A percentile compares a stretch with the other conserved stretches of the same genome.
These are phyloP conservation scores for Aspergillus tanneri DNA, from an alignment of 2,329 filamentous ascomycete species.

Conservation along the genomic window DNA sequence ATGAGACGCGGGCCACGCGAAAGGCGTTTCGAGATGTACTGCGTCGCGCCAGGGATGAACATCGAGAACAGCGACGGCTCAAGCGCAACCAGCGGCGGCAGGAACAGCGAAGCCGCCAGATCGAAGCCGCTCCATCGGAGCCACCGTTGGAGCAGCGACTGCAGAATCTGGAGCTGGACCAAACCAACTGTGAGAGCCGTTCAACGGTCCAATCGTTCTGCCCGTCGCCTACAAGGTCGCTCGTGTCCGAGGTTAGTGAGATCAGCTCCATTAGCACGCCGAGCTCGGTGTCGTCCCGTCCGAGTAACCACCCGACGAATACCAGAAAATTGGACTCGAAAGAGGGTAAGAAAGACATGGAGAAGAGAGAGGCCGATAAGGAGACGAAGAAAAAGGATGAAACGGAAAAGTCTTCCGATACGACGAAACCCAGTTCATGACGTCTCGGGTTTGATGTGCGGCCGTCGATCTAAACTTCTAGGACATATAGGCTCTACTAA, in stretches of 20 bases:
- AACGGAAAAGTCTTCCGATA: slow-evolving; percentile 1
- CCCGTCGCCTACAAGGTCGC: slow-evolving; percentile 12
- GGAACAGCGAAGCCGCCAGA: slow-evolving; percentile 15
- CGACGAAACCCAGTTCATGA: not conserved
- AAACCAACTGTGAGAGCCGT: slow-evolving; percentile 13
- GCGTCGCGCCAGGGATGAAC: slow-evolving; percentile 37
- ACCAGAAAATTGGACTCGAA: not conserved
- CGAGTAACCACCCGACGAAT: not conserved
- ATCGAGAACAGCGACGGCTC: slow-evolving; percentile 29
- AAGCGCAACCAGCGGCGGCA: slow-evolving; percentile 26
- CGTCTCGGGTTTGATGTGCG: not conserved
- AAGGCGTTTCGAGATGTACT: slow-evolving; percentile 39
- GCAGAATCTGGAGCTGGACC: slow-evolving; percentile 22
- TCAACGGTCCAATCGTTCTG: slow-evolving; percentile 14
- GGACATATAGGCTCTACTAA: no score
- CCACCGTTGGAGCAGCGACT: slow-evolving; percentile 21
- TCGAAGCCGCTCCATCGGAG: slow-evolving; percentile 10
- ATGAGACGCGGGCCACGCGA: slow-evolving; percentile 38
- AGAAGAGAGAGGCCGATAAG: slow-evolving; percentile 2
- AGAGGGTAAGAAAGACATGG: not conserved
- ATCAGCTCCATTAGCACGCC: slow-evolving; percentile 22
- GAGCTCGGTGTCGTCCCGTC: slow-evolving; percentile 18
- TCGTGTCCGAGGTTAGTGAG: slow-evolving; percentile 18
- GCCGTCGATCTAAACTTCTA: not conserved
- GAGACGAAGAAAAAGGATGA: slow-evolving; percentile 3